phyloP scores from a whole-genome alignment of 768 basidiomycete species.

The Thelephora ganbajun region DNA sequence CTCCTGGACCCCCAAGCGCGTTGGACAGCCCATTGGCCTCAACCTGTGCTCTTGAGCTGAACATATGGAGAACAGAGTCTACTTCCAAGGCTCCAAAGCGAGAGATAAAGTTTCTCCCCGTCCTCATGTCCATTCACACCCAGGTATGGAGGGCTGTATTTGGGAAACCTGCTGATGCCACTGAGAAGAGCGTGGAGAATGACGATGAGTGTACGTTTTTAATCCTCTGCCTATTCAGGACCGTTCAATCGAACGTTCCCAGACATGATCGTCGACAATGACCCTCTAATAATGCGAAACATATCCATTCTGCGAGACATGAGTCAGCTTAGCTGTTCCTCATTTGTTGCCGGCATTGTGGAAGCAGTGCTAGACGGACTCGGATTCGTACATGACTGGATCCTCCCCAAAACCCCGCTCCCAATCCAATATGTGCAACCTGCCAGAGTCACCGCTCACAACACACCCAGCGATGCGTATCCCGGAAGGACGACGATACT shows the following conservation, averaged over 20 bases:
- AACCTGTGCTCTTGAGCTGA: slow-evolving; percentile 82
- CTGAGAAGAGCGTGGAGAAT: slow-evolving; percentile 93
- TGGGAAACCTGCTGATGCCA: slow-evolving; percentile 84
- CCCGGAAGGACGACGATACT: slow-evolving; percentile 90
- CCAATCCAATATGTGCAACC: slow-evolving; percentile 37
- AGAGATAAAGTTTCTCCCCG: slow-evolving; percentile 81
- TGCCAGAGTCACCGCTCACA: slow-evolving; percentile 91
- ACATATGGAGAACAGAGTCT: slow-evolving; percentile 67
- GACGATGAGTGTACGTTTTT: slow-evolving; percentile 76
- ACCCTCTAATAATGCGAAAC: slow-evolving; percentile 80
- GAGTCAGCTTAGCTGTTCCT: slow-evolving; percentile 91
- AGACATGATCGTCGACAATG: slow-evolving; percentile 99
- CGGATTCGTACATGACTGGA: slow-evolving; percentile 65
- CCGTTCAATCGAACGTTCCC: slow-evolving; percentile 4
- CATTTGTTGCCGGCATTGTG: slow-evolving; percentile 92
- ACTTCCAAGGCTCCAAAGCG: slow-evolving; percentile 83
- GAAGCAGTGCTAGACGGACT: slow-evolving; percentile 93
- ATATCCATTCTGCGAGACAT: slow-evolving; percentile 93
- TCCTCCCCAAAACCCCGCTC: slow-evolving; percentile 1
- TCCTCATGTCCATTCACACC: slow-evolving; percentile 87
- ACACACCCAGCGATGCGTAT: slow-evolving; percentile 68
- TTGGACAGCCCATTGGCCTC: no score
- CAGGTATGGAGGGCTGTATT: slow-evolving; percentile 94
- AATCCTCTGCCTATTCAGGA: background rate
- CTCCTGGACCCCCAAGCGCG: no score